A percentile compares a stretch with the other conserved stretches of the same genome.
Evolutionary conservation across 2,329 filamentous ascomycete genomes (phyloP).

Genomic region (Cladosporium sp.): DNA sequence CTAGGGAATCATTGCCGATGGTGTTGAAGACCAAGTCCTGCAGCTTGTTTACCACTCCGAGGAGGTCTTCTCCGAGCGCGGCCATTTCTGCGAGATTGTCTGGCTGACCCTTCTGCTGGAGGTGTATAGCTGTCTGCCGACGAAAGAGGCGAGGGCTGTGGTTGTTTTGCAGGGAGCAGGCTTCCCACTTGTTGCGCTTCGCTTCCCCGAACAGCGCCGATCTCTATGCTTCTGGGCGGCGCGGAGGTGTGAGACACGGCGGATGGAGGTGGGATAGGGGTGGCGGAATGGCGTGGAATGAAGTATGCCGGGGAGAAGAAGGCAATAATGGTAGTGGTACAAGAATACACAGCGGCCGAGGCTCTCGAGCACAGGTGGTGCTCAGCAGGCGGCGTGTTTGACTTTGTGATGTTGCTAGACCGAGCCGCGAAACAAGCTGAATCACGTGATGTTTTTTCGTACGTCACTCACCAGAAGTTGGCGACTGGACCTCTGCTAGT

Average conservation of each 20-base stretch:
- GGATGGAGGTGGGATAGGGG: background rate
- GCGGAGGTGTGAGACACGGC: constrained; percentile 11
- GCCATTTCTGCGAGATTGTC: constrained; percentile 58
- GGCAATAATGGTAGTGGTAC: background rate
- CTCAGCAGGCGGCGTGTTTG: background rate
- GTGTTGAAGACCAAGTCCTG: constrained; percentile 99
- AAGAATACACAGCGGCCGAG: background rate
- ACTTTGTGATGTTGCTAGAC: background rate
- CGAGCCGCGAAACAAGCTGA: background rate
- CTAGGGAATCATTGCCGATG: constrained; percentile 96
- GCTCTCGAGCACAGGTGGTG: background rate
- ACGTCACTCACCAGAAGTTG: background rate
- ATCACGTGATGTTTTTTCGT: background rate
- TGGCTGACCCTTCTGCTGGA: background rate
- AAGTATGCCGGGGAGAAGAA: background rate
- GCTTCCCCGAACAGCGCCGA: constrained; percentile 10
- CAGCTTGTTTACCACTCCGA: constrained; percentile 94
- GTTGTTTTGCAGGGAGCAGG: background rate
- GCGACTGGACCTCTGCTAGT: background rate
- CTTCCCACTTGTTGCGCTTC: constrained; percentile 5
- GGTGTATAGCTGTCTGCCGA: background rate
- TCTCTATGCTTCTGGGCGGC: background rate
- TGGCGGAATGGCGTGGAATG: background rate
- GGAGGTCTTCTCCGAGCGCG: constrained; percentile 89
- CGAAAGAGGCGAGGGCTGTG: background rate